Percentiles rank a stretch among this genome's conserved stretches.
These are phyloP conservation scores for Cryomyces minteri DNA, from an alignment of 495 filamentous ascomycete genomes.

Conservation along the genomic window DNA sequence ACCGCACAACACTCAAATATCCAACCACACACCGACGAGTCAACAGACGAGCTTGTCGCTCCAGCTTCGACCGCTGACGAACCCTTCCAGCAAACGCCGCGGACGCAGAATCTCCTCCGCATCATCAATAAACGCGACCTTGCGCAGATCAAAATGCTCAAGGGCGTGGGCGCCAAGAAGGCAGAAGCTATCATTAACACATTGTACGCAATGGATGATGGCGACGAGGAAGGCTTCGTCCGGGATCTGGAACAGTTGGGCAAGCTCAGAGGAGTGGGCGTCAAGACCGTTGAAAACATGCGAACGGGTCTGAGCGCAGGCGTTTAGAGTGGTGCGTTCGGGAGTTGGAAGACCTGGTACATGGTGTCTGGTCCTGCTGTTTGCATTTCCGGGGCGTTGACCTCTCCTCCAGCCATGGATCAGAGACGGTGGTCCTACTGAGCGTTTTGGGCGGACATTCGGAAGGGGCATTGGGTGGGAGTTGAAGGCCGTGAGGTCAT, in stretches of 20 bases:
- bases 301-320: conserved; percentile 8
- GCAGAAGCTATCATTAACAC: conserved; percentile 42
- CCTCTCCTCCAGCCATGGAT: background rate
- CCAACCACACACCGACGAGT: background rate
- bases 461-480: background rate
- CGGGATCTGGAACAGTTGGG: conserved; percentile 31
- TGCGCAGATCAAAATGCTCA: conserved; percentile 44
- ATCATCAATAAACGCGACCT: conserved; percentile 80
- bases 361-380: background rate
- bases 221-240: conserved; percentile 25
- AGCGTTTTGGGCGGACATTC: background rate
- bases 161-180: conserved; percentile 48
- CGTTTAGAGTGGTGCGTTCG: background rate
- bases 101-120: conserved; percentile 49
- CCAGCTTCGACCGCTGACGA: background rate
- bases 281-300: conserved; percentile 36
- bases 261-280: conserved; percentile 38
- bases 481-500: background rate
- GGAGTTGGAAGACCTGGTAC: background rate
- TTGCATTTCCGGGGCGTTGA: background rate
- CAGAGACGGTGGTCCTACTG: background rate
- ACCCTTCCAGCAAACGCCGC: conserved; percentile 32
- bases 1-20: background rate
- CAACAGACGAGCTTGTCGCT: conserved; percentile 6
- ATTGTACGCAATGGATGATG: conserved; percentile 27